A percentile compares a stretch with the other conserved stretches of the same genome.
Conservation (phyloP, 306 rosid species). For the Lagenaria siceraria region DNA sequence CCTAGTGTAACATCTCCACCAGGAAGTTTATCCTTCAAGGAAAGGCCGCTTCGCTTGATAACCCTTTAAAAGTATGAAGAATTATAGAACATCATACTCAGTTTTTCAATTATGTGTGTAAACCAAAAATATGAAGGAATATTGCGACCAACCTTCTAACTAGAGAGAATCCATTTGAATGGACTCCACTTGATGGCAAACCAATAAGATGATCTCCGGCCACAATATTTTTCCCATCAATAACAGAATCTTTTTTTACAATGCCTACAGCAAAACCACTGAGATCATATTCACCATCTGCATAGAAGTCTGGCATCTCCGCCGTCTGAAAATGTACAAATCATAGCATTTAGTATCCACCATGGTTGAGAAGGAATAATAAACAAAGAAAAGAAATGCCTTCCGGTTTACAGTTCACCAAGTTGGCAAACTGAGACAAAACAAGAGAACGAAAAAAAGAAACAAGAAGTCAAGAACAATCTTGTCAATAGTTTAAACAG, state of each 20-base stretch:
- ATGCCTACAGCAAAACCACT: slow-evolving; percentile 91
- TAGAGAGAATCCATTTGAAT: slow-evolving; percentile 88
- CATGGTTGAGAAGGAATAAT: background rate
- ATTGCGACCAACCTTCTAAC: slow-evolving; percentile 56
- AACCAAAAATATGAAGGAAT: background rate
- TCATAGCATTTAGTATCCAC: background rate
- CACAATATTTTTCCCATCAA: slow-evolving; percentile 56
- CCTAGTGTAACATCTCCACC: slow-evolving; percentile 47
- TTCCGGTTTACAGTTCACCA: too few relatives aligned
- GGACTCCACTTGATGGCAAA: slow-evolving; percentile 87
- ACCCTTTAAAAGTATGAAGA: slow-evolving; percentile 28
- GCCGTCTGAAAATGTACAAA: slow-evolving; percentile 54
- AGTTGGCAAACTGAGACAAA: background rate
- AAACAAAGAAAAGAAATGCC: background rate
- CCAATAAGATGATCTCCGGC: slow-evolving; percentile 78
- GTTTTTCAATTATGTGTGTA: background rate
- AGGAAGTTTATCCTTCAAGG: slow-evolving; percentile 57
- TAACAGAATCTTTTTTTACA: slow-evolving; percentile 61
- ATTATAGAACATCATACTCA: background rate
- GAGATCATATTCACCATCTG: slow-evolving; percentile 81
- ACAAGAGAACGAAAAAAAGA: background rate
- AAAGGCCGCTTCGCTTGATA: slow-evolving; percentile 54
- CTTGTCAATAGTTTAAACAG: background rate
- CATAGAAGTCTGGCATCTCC: slow-evolving; percentile 93
- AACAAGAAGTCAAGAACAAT: background rate